Conservation (phyloP, 306 rosid species). For the Morella rubra region DNA sequence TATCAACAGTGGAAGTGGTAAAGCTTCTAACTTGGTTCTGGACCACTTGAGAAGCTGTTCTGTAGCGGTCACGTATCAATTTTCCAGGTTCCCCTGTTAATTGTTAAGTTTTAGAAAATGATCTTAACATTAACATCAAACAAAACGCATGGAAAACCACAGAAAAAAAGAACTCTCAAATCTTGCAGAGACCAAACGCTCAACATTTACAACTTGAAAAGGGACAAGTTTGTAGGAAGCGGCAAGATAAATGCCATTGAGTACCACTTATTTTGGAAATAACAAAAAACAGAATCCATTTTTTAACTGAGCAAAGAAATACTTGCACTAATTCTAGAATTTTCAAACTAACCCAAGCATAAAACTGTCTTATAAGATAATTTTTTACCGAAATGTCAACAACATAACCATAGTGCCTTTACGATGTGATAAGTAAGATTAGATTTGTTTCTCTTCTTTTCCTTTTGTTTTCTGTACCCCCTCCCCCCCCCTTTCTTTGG, state of each 20-base stretch:
- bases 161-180: not conserved
- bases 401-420: not conserved
- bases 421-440: not conserved
- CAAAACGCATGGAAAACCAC: not conserved
- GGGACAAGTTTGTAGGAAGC: not conserved
- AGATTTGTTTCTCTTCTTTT: not conserved
- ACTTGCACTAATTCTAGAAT: not conserved
- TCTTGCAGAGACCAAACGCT: not conserved
- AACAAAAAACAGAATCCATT: not conserved
- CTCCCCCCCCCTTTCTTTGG: no score
- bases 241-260: not conserved
- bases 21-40: slow-evolving; percentile 97
- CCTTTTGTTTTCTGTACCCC: not conserved
- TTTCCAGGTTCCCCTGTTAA: slow-evolving; percentile 90
- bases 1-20: slow-evolving; percentile 56
- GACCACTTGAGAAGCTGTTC: slow-evolving; percentile 97
- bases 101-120: slow-evolving; percentile 19
- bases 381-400: not conserved
- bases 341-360: not conserved
- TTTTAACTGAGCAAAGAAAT: not conserved
- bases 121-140: slow-evolving; percentile 19
- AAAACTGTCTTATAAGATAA: not conserved
- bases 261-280: not conserved
- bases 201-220: not conserved
- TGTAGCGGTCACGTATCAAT: slow-evolving; percentile 88